phyloP scores from a whole-genome alignment of 192 early-diverging fungal species.

The Borealophlyctis nickersoniae region DNA sequence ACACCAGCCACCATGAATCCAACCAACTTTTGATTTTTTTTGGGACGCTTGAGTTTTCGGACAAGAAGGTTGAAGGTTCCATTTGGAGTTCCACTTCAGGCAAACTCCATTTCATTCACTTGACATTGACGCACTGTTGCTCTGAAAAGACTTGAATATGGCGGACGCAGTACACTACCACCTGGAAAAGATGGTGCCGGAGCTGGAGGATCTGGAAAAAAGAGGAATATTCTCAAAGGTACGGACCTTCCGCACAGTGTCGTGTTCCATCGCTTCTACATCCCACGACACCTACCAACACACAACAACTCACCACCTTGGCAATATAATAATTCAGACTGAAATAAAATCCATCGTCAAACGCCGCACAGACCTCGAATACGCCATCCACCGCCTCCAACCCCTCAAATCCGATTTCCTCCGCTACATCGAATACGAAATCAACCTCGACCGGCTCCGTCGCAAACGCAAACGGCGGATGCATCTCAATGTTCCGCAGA shows the following conservation, averaged over 20 bases:
- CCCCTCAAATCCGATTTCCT: conserved; percentile 74
- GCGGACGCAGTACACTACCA: conserved; percentile 86
- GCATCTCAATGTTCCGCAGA: conserved; percentile 28
- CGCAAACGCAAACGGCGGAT: conserved; percentile 71
- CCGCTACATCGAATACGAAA: conserved; percentile 93
- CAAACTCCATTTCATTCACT: too few species aligned
- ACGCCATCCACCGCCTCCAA: conserved; percentile 76
- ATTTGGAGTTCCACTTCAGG: background rate
- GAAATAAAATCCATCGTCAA: conserved; percentile 89
- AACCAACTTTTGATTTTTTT: conserved; percentile 4
- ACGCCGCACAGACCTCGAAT: conserved; percentile 85
- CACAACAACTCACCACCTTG: background rate
- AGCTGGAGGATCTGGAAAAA: conserved; percentile 85
- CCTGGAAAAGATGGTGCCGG: conserved; percentile 90
- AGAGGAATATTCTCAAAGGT: conserved; percentile 77
- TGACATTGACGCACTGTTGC: background rate
- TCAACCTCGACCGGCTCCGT: conserved; percentile 81
- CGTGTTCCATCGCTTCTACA: background rate
- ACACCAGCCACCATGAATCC: too few species aligned
- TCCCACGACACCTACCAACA: background rate
- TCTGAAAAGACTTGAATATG: conserved; percentile 47
- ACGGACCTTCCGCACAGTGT: background rate
- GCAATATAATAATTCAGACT: conserved; percentile 33
- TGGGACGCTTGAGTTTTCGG: background rate
- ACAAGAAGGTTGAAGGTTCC: background rate